Evolutionary conservation across 2,329 filamentous ascomycete species (phyloP).

Genomic region (Epichloe sp.): DNA sequence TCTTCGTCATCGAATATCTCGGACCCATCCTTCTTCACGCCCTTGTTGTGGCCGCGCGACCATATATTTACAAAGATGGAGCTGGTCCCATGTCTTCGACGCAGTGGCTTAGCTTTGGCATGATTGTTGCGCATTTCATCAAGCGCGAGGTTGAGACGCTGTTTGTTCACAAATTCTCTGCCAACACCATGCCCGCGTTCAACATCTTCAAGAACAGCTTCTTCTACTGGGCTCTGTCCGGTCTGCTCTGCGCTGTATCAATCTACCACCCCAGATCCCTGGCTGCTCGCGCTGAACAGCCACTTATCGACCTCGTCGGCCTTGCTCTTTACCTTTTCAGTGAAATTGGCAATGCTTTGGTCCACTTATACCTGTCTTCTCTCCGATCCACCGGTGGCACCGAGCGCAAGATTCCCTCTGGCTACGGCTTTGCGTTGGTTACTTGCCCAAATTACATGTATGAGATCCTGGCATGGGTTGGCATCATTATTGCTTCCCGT

Average conservation of each 20-base stretch:
- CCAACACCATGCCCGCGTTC: slow-evolving; percentile 77
- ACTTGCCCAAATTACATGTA: slow-evolving; percentile 98
- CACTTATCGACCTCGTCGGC: slow-evolving; percentile 49
- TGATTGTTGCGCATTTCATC: slow-evolving; percentile 73
- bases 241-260: slow-evolving; percentile 69
- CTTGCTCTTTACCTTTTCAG: slow-evolving; percentile 62
- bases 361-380: slow-evolving; percentile 66
- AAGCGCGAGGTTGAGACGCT: slow-evolving; percentile 94
- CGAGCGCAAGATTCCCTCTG: slow-evolving; percentile 75
- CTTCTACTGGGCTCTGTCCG: slow-evolving; percentile 86
- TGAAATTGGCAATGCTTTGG: slow-evolving; percentile 66
- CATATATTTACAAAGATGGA: slow-evolving; percentile 40
- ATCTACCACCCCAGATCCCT: slow-evolving; percentile 66
- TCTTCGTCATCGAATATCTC: slow-evolving; percentile 90
- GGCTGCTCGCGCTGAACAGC: slow-evolving; percentile 40
- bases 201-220: slow-evolving; percentile 93
- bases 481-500: slow-evolving; percentile 65
- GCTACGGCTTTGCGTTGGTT: slow-evolving; percentile 72
- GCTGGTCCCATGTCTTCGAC: slow-evolving; percentile 42
- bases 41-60: slow-evolving; percentile 56
- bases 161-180: slow-evolving; percentile 89
- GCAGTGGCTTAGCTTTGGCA: slow-evolving; percentile 60
- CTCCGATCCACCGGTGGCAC: slow-evolving; percentile 70
- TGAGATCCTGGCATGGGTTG: slow-evolving; percentile 76
- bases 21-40: slow-evolving; percentile 83